Percentiles rank a stretch among this genome's conserved stretches.
Conservation (phyloP, 2,329 filamentous ascomycete genomes). For the Onygenales sp. region DNA sequence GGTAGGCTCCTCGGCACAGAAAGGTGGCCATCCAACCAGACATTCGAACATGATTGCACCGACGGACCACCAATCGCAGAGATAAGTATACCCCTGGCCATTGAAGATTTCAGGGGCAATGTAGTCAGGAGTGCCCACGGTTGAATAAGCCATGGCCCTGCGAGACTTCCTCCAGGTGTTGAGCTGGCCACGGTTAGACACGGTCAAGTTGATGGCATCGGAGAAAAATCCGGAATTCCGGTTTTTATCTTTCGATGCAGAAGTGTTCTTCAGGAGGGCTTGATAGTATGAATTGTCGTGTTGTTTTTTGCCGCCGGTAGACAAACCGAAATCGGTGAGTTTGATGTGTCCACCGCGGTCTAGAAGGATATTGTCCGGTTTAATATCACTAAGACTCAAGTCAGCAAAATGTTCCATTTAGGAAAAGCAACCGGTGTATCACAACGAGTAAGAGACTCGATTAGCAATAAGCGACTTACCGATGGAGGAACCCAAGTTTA, state of each 20-base stretch:
- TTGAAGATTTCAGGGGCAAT: slow-evolving; percentile 98
- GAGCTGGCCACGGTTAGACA: slow-evolving; percentile 94
- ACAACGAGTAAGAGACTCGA: background rate
- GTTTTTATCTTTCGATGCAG: slow-evolving; percentile 61
- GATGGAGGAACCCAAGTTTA: slow-evolving; percentile 95
- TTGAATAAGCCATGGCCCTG: slow-evolving; percentile 93
- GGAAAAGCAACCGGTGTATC: background rate
- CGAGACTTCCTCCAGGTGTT: slow-evolving; percentile 98
- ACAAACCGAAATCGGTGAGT: slow-evolving; percentile 94
- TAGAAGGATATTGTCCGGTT: slow-evolving; percentile 95
- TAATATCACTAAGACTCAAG: slow-evolving; percentile 66
- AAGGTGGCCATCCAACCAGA: slow-evolving; percentile 95
- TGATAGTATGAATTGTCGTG: slow-evolving; percentile 99
- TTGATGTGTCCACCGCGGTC: slow-evolving; percentile 96
- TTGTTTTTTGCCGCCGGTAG: slow-evolving; percentile 93
- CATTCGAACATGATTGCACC: slow-evolving; percentile 99
- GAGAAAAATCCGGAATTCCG: slow-evolving; percentile 82
- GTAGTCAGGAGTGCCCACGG: slow-evolving; percentile 95
- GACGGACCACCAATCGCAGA: slow-evolving; percentile 98
- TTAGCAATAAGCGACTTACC: slow-evolving; percentile 48
- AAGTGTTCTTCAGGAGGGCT: slow-evolving; percentile 76
- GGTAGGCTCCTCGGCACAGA: slow-evolving; percentile 94
- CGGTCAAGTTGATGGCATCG: slow-evolving; percentile 95
- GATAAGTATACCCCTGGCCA: slow-evolving; percentile 88
- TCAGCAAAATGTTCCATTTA: background rate